These are phyloP conservation scores for Brassica balearica DNA, from an alignment of 441 rosid species.

Conservation along the genomic window DNA sequence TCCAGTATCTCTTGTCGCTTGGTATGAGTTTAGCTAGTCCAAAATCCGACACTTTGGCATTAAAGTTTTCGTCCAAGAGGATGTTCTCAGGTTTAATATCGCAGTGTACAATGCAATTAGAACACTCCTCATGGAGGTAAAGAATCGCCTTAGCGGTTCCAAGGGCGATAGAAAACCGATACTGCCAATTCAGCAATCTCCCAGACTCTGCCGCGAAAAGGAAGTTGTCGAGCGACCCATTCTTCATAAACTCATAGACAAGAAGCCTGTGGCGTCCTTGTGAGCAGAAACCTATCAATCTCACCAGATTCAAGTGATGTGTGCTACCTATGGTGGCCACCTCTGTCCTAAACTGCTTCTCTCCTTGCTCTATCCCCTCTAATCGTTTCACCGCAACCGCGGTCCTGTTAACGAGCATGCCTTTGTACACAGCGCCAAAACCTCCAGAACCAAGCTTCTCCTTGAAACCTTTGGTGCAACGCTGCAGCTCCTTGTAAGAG, in stretches of 20 bases:
- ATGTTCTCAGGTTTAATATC: constrained; percentile 77
- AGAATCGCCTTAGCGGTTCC: constrained; percentile 71
- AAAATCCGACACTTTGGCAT: constrained; percentile 70
- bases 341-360: constrained; percentile 79
- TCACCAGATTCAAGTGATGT: constrained; percentile 79
- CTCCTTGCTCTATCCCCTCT: constrained; percentile 83
- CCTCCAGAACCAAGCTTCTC: constrained; percentile 83
- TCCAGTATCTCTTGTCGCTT: constrained; percentile 53
- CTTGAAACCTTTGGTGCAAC: constrained; percentile 67
- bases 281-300: constrained; percentile 76
- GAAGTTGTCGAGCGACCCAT: constrained; percentile 68
- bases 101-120: constrained; percentile 69
- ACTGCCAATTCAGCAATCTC: constrained; percentile 55
- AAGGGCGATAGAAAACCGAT: constrained; percentile 55
- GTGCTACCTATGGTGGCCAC: constrained; percentile 83
- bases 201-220: constrained; percentile 52
- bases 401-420: constrained; percentile 59
- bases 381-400: constrained; percentile 69
- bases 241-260: constrained; percentile 79
- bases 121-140: constrained; percentile 75
- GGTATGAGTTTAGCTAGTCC: constrained; percentile 68
- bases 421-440: constrained; percentile 78
- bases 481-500: constrained; percentile 64
- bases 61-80: constrained; percentile 62
- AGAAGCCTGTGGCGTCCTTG: constrained; percentile 78